Percentiles rank a stretch among this genome's conserved stretches.
Conservation (phyloP, 1,284 basidiomycete genomes). For the Sporisorium exsertum region DNA sequence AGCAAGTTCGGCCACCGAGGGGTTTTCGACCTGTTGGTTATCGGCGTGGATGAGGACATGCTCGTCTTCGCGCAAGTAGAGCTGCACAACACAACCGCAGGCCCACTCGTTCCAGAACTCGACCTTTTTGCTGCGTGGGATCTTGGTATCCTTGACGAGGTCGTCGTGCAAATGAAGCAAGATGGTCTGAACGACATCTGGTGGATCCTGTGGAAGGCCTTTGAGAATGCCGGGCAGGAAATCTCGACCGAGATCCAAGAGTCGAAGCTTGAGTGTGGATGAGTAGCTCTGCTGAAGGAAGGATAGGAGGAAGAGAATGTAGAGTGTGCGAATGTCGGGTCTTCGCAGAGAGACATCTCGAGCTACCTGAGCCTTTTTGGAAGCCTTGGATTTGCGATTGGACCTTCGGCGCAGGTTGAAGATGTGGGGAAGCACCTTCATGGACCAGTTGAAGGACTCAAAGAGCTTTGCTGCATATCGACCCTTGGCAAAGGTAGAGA, state of each 20-base stretch:
- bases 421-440: conserved; percentile 53
- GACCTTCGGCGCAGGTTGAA: conserved; percentile 53
- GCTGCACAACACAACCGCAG: conserved; percentile 53
- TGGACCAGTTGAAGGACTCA: conserved; percentile 62
- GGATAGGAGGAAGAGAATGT: conserved; percentile 61
- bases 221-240: conserved; percentile 52
- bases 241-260: conserved; percentile 55
- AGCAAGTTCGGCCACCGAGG: conserved; percentile 78
- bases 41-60: conserved; percentile 43
- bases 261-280: conserved; percentile 38
- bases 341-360: conserved; percentile 48
- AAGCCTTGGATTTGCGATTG: conserved; percentile 26
- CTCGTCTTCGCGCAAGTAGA: conserved; percentile 60
- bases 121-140: conserved; percentile 58
- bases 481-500: conserved; percentile 56
- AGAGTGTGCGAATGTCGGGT: conserved; percentile 64
- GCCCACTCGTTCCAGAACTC: conserved; percentile 61
- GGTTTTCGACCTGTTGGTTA: conserved; percentile 27
- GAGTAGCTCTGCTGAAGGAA: conserved; percentile 58
- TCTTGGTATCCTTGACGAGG: conserved; percentile 53
- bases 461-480: conserved; percentile 51
- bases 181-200: conserved; percentile 57
- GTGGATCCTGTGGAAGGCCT: conserved; percentile 54
- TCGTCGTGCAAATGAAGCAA: conserved; percentile 61
- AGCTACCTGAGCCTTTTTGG: conserved; percentile 32